phyloP scores from a whole-genome alignment of 1,284 basidiomycete species.

The Heterobasidion annosum region DNA sequence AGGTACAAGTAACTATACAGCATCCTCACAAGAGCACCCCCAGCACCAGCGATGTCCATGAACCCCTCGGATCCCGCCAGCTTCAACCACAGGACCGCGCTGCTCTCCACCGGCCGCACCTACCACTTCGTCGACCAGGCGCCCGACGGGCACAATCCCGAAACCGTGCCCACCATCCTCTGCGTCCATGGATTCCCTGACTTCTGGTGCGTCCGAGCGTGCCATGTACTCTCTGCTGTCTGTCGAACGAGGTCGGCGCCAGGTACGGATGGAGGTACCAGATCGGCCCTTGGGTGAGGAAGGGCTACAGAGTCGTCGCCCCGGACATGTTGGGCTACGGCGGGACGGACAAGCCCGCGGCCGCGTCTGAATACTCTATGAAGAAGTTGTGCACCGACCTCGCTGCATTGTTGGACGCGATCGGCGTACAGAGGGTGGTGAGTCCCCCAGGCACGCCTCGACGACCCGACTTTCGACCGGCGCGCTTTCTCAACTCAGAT shows the following conservation, averaged over 20 bases:
- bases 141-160: constrained; percentile 31
- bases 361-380: constrained; percentile 45
- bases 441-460: constrained; percentile 13
- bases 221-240: background rate
- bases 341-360: constrained; percentile 51
- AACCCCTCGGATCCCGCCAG: constrained; percentile 37
- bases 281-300: constrained; percentile 53
- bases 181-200: constrained; percentile 72
- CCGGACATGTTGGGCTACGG: constrained; percentile 72
- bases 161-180: constrained; percentile 41
- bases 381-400: constrained; percentile 54
- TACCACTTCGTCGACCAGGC: constrained; percentile 65
- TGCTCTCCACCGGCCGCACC: constrained; percentile 44
- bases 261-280: constrained; percentile 69
- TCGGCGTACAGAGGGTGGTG: constrained; percentile 43
- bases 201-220: constrained; percentile 32
- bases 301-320: constrained; percentile 58
- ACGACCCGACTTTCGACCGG: constrained; percentile 3
- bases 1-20: background rate
- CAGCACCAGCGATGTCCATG: constrained; percentile 25
- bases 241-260: background rate
- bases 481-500: constrained; percentile 28
- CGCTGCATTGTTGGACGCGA: constrained; percentile 48
- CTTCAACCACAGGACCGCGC: constrained; percentile 42
- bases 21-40: no score